A percentile compares a stretch with the other conserved stretches of the same genome.
Conservation (phyloP, 2,329 filamentous ascomycete species). For the Gnomoniopsis smithogilvyi region DNA sequence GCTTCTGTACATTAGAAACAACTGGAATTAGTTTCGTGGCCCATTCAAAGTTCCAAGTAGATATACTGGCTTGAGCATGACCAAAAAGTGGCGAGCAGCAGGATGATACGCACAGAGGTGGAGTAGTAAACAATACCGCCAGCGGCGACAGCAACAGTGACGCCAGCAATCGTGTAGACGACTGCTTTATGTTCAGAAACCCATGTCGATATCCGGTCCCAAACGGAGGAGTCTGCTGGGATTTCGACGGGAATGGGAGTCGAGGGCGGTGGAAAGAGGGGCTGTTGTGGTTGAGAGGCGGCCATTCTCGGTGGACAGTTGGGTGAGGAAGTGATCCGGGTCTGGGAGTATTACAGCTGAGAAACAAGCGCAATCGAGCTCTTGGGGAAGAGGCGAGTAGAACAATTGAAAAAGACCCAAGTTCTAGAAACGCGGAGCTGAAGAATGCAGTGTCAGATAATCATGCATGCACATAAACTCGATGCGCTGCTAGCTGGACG, state of each 20-base stretch:
- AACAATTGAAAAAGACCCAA: constrained; percentile 4
- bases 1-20: constrained; percentile 1
- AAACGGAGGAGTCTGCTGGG: constrained; percentile 65
- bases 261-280: constrained; percentile 40
- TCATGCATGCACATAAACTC: neutral
- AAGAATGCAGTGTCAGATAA: neutral
- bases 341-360: neutral
- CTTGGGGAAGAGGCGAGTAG: neutral
- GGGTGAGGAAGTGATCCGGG: neutral
- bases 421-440: neutral
- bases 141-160: constrained; percentile 79
- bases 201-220: constrained; percentile 90
- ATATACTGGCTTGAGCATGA: neutral
- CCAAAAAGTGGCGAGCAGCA: neutral
- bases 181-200: constrained; percentile 92
- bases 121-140: constrained; percentile 94
- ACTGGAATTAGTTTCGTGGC: neutral
- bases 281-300: constrained; percentile 36
- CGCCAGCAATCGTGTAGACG: constrained; percentile 93
- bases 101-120: constrained; percentile 52
- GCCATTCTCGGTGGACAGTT: neutral
- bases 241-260: constrained; percentile 45
- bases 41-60: neutral
- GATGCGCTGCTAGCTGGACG: constrained; percentile 2
- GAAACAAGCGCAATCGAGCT: neutral